Percentiles rank a stretch among this genome's conserved stretches.
Evolutionary conservation across 2,329 filamentous ascomycete genomes (phyloP).

Genomic region (Amesomyces nigricolor): DNA sequence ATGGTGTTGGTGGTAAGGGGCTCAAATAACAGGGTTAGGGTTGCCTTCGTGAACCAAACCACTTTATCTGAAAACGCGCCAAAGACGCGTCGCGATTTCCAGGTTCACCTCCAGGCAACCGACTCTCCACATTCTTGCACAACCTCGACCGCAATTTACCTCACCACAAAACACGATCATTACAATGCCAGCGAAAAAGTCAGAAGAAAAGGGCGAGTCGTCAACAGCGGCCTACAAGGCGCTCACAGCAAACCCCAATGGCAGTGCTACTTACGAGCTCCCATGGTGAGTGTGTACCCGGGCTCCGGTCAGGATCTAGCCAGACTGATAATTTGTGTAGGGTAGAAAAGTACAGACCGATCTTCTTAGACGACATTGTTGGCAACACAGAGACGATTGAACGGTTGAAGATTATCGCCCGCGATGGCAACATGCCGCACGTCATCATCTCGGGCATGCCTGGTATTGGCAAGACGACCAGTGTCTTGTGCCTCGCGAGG

Average conservation of each 20-base stretch:
- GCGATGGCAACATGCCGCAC: constrained; percentile 98
- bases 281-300: constrained; percentile 57
- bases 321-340: constrained; percentile 40
- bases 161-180: neutral
- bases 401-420: constrained; percentile 94
- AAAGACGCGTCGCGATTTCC: constrained; percentile 14
- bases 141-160: neutral
- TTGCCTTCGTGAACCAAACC: constrained; percentile 13
- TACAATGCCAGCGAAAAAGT: constrained; percentile 45
- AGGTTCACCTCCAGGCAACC: neutral
- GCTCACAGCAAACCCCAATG: constrained; percentile 45
- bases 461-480: constrained; percentile 97
- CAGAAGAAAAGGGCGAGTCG: constrained; percentile 53
- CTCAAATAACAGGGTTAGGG: constrained; percentile 19
- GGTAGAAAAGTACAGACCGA: constrained; percentile 97
- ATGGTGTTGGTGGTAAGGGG: no score
- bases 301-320: neutral
- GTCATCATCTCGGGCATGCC: constrained; percentile 99
- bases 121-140: neutral
- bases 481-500: constrained; percentile 83
- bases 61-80: constrained; percentile 22
- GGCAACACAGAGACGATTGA: constrained; percentile 98
- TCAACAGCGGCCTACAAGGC: constrained; percentile 55
- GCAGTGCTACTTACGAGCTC: constrained; percentile 61
- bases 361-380: constrained; percentile 93